Conservation (phyloP, 176 grass and related monocot species). For the Ananas comosus region DNA sequence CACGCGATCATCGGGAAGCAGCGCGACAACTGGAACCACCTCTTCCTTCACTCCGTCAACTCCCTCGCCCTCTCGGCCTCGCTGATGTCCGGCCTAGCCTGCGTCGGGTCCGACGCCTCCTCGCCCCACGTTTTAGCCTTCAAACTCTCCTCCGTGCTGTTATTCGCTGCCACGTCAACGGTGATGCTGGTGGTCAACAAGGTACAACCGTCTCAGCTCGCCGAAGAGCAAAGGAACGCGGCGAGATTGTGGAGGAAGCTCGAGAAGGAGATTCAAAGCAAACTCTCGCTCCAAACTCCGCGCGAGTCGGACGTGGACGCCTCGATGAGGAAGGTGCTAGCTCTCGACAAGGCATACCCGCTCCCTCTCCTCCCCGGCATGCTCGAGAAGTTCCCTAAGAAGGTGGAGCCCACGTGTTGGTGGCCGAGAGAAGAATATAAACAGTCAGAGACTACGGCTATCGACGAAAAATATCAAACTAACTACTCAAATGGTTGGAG, state of each 20-base stretch:
- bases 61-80: conserved; percentile 36
- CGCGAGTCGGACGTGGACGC: neutral
- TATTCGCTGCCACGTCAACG: conserved; percentile 21
- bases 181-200: conserved; percentile 35
- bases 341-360: conserved; percentile 49
- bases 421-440: conserved; percentile 26
- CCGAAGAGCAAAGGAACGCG: conserved; percentile 61
- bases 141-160: conserved; percentile 13
- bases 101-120: neutral
- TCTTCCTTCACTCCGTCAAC: conserved; percentile 53
- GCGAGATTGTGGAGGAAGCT: conserved; percentile 40
- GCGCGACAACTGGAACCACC: conserved; percentile 72
- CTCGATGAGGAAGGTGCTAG: conserved; percentile 20
- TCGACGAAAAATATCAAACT: neutral
- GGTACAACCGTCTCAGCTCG: conserved; percentile 62
- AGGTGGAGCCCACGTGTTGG: conserved; percentile 33
- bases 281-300: neutral
- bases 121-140: conserved; percentile 2
- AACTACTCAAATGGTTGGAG: conserved; percentile 35
- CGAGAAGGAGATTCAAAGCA: conserved; percentile 19
- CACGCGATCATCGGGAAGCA: conserved; percentile 56
- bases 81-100: conserved; percentile 30
- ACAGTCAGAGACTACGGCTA: neutral
- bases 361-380: conserved; percentile 31
- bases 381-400: conserved; percentile 53